A percentile compares a stretch with the other conserved stretches of the same genome.
These are phyloP conservation scores for Colletotrichum tanaceti DNA, from an alignment of 2,329 filamentous ascomycete genomes.

Conservation along the genomic window DNA sequence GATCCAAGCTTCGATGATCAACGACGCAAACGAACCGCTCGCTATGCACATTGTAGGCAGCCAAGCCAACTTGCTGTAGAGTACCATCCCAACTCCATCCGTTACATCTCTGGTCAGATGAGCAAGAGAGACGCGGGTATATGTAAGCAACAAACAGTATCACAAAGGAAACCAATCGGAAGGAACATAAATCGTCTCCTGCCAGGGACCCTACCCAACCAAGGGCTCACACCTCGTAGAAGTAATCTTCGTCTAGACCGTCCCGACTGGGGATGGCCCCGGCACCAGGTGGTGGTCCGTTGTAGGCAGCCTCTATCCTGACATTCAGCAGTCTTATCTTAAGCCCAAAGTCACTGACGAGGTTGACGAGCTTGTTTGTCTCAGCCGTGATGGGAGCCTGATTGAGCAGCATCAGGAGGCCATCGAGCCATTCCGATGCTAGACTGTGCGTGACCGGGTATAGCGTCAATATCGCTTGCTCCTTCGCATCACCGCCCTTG, in stretches of 20 bases:
- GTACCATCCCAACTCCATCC: constrained; percentile 14
- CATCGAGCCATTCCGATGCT: constrained; percentile 97
- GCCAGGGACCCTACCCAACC: background rate
- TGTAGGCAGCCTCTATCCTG: constrained; percentile 80
- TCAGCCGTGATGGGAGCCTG: constrained; percentile 97
- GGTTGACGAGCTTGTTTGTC: constrained; percentile 86
- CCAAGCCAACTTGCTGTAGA: constrained; percentile 20
- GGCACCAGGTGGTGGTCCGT: constrained; percentile 73
- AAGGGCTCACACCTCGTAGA: constrained; percentile 75
- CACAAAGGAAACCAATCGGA: constrained; percentile 28
- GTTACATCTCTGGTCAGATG: constrained; percentile 28
- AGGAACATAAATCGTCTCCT: background rate
- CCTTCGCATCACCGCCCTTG: constrained; percentile 58
- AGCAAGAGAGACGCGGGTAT: constrained; percentile 38
- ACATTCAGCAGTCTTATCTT: constrained; percentile 95
- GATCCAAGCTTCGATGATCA: constrained; percentile 19
- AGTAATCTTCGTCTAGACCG: constrained; percentile 92
- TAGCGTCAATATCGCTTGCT: constrained; percentile 83
- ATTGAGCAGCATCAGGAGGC: constrained; percentile 91
- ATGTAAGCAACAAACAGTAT: constrained; percentile 29
- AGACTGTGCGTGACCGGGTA: constrained; percentile 83
- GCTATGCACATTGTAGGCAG: constrained; percentile 33
- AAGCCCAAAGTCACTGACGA: constrained; percentile 90
- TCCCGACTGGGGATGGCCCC: constrained; percentile 84
- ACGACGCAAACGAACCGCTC: constrained; percentile 29